These are phyloP conservation scores for Aspergillus clavatus DNA, from an alignment of 2,329 filamentous ascomycete genomes.

Conservation along the genomic window DNA sequence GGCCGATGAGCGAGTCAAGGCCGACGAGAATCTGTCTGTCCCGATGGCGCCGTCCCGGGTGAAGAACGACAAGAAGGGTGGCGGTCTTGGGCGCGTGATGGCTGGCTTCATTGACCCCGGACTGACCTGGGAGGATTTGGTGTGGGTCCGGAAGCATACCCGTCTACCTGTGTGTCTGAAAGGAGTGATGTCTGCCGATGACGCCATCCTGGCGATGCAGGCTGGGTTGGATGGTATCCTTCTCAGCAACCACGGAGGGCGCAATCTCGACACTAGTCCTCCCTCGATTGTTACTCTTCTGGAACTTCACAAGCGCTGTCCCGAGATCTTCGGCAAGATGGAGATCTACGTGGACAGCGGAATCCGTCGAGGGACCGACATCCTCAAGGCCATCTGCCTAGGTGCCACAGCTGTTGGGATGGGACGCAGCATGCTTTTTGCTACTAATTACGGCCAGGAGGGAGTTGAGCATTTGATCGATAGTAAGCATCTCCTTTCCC, in stretches of 20 bases:
- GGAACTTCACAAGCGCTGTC: constrained; percentile 49
- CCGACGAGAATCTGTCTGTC: constrained; percentile 40
- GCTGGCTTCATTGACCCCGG: constrained; percentile 49
- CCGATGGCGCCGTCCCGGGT: constrained; percentile 43
- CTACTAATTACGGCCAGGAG: constrained; percentile 51
- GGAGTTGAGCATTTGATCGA: constrained; percentile 52
- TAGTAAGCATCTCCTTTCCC: constrained; percentile 44
- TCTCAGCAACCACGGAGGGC: constrained; percentile 56
- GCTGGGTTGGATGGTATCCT: constrained; percentile 52
- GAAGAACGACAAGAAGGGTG: constrained; percentile 50
- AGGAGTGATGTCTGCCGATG: constrained; percentile 53
- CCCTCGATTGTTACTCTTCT: constrained; percentile 50
- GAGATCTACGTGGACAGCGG: constrained; percentile 53
- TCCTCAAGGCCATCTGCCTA: constrained; percentile 51
- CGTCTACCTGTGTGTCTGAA: constrained; percentile 53
- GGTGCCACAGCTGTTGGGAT: constrained; percentile 53
- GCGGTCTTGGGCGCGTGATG: constrained; percentile 51
- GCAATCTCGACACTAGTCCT: constrained; percentile 50
- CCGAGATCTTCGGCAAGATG: constrained; percentile 47
- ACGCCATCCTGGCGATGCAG: constrained; percentile 49
- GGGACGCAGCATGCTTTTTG: constrained; percentile 51
- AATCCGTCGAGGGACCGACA: constrained; percentile 50
- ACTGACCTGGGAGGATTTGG: constrained; percentile 51
- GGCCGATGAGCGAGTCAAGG: constrained; percentile 52
- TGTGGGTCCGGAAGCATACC: constrained; percentile 48